Evolutionary conservation across 192 early-diverging fungal species (phyloP), one percentile per base, ranked within the genome.

Genomic region (Entophlyctis helioformis): DNA sequence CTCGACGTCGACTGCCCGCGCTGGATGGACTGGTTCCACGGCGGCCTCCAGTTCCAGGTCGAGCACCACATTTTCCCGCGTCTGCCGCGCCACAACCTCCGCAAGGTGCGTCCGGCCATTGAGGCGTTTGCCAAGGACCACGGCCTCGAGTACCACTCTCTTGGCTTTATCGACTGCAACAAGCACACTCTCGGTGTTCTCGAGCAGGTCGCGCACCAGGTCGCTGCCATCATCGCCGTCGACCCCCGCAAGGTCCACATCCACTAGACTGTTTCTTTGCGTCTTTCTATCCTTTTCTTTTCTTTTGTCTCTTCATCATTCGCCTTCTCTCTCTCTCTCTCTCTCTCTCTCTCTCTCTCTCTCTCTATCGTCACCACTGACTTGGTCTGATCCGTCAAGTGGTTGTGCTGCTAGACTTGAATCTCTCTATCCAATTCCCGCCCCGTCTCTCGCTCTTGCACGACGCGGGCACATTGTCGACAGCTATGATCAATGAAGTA

Each of bases 11-110:
- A 89, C 54, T 97, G 94, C 63, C 84, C 90, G 18, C 60, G 56
- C 46, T 92, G 85, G 84, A 47, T 97, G 36, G 94, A 97, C 61
- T 94, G 89, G 89, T 89, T 92, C 78, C 94, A 97, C 50, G 94
- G 94, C 44, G 93, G 90, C 1, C 70, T 96, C 19, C 92, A 71
- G 64, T 97, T 80, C 70, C 94, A 97, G 63, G 82, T 84, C n/a
- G 82, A 82, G 25, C 94, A 97, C 69, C 94, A 97, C 62, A 62
- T 97, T 26, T 97, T 88, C 60, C 94, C 94, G 44, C 80, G 93
- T 29, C 58, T 91, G 19, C 90, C 93, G 5, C 78, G 93, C 24
- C 89, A 92, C 64, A 89, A 92, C 58, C 67, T 97, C 25, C 65
- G 81, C 35, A 24, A 43, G 0, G 72, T 81, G 40, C 80, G 78